Base-by-base conservation (phyloP, 768 basidiomycete species). In the Boletus rex-veris region DNA sequence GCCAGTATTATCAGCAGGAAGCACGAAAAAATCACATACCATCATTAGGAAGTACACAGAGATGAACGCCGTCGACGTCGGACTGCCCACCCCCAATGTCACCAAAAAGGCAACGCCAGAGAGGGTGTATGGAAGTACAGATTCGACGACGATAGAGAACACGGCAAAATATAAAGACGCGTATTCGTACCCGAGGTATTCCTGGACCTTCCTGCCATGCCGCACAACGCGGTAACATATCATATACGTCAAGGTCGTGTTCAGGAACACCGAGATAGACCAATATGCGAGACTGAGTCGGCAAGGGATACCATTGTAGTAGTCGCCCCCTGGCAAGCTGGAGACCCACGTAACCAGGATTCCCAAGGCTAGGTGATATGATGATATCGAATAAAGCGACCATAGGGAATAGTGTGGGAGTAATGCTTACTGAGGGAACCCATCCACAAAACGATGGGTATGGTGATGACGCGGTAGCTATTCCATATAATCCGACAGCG, bases 191-290 rank as follows among this genome's bases (percentile, higher is more conserved):
- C 47, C 47, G 37, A 64, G 57, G 7, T 49, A 12, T 14, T 52
- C 37, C 28, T 40, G 50, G 15, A 62, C 45, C 12, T 4, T 45
- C 15, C 16, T 45, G 7, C 47, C 58, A 18, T 60, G 53, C 9
- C 33, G 50, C 41, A 62, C 10, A 16, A 57, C 19, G 24, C 58
- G 59, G 33, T 58, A 60, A 26, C 61, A 58, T 26, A 64, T 60
- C 46, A 39, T 48, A n/a, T n/a, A 48, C 37, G 47, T 48, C 47
- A 39, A 48, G 26, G 37, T 48, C 4, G n/a, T 19, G 37, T 30
- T 18, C n/a, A 48, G 12, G n/a, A 48, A 28, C 7, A 48, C 47
- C 26, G 47, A 28, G 7, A 54, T 14, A 2, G 54, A 26, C 38
- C 45, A 60, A 8, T 64, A 64, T 10, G 53, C 19, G 31, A 64